A percentile compares a stretch with the other conserved stretches of the same genome.
Conservation (phyloP, 2,329 filamentous ascomycete genomes). For the Talaromyces islandicus region DNA sequence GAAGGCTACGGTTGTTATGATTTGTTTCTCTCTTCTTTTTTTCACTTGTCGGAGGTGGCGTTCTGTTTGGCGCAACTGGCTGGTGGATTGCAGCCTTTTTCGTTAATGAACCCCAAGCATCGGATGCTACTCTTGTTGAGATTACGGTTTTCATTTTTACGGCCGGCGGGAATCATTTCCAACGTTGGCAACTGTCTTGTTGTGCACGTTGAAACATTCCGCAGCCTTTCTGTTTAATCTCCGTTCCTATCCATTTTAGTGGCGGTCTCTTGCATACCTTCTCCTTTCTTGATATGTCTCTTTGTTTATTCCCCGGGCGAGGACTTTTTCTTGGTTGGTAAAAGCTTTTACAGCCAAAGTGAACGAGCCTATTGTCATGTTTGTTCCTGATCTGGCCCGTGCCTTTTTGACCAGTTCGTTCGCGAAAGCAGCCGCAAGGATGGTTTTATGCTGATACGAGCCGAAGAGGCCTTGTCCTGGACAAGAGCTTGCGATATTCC, state of each 20-base stretch:
- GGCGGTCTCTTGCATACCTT: background rate
- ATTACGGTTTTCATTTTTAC: background rate
- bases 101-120: background rate
- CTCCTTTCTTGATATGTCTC: background rate
- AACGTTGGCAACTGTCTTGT: background rate
- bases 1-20: background rate
- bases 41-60: constrained; percentile 7
- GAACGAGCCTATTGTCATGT: background rate
- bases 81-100: background rate
- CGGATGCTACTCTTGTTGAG: background rate
- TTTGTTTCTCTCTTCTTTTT: background rate
- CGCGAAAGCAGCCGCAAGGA: background rate
- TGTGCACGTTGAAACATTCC: background rate
- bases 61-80: constrained; percentile 7
- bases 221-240: background rate
- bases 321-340: background rate
- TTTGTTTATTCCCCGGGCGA: background rate
- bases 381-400: background rate
- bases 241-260: background rate
- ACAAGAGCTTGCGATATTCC: background rate
- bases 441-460: background rate
- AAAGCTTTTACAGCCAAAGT: background rate
- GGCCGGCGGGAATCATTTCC: background rate
- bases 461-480: background rate
- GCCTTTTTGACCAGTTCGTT: background rate